These are phyloP conservation scores for Endocarpon pusillum DNA, from an alignment of 495 filamentous ascomycete species.

Conservation along the genomic window DNA sequence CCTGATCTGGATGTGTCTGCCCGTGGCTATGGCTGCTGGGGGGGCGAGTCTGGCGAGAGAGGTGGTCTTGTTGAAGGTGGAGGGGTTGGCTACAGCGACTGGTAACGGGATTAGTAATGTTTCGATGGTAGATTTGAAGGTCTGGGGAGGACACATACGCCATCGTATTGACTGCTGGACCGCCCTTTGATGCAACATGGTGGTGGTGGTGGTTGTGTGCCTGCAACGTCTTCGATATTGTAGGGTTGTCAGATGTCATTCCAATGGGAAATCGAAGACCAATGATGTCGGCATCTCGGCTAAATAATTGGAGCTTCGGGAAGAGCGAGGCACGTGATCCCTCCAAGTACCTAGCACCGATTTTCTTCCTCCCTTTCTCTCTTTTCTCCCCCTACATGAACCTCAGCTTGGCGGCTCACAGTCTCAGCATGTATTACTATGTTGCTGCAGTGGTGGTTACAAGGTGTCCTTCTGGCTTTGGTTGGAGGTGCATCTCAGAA, in stretches of 20 bases:
- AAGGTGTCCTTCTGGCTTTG: not conserved
- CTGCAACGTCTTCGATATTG: no score
- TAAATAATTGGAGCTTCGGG: no score
- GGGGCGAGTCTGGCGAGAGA: constrained; percentile 30
- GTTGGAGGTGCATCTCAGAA: no score
- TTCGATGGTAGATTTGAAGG: constrained; percentile 9
- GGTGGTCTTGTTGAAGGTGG: constrained; percentile 25
- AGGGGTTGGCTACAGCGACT: constrained; percentile 34
- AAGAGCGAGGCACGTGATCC: no score
- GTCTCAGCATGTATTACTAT: not conserved
- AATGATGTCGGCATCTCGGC: no score
- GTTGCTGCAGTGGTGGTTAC: not conserved
- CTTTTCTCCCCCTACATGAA: not conserved
- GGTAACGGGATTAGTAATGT: constrained; percentile 14
- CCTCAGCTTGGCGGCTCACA: constrained; percentile 1
- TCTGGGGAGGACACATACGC: constrained; percentile 30
- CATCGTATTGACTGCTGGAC: constrained; percentile 50
- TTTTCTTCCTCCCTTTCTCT: no score
- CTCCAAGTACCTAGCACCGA: no score
- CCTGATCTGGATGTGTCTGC: constrained; percentile 36
- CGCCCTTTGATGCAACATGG: constrained; percentile 50
- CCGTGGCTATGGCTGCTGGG: constrained; percentile 31
- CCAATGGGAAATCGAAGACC: no score
- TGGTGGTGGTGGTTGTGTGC: constrained; percentile 16
- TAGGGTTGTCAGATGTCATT: no score